Base-by-base conservation (phyloP, 75 land plant species). In the Pinus albicaulis region DNA sequence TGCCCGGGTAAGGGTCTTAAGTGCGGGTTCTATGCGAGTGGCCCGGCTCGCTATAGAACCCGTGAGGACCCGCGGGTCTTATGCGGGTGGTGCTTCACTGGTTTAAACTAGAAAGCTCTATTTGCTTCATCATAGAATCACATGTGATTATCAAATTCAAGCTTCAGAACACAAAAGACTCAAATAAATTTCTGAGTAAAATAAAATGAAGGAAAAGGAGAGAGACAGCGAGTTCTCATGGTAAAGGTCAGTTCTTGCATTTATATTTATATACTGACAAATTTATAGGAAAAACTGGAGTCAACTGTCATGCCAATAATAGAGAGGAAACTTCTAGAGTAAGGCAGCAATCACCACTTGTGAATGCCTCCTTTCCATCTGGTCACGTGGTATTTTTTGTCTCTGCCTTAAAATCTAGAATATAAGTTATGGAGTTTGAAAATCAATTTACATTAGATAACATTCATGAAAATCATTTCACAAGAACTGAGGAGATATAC, bases 201-300 rank as follows among this genome's bases (percentile, higher is more conserved):
- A 62, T 17, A 23, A 64, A 64, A 63, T 26, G 16, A 28, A 26
- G n/a, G n/a, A n/a, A n/a, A n/a, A n/a, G n/a, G 68, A 19, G 68
- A 28, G 25, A 28, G 41, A 64, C 38, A 34, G 16, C 6, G 3
- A 0, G 66, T 63, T 63, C 66, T 63, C 28, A 25, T 63, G 14
- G 34, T 28, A 26, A 63, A 14, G 26, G 20, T 4, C 17, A 63
- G 5, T 13, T 63, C 16, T 64, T 64, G 38, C 36, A 17, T 64
- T 64, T 34, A 64, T 64, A 31, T 41, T 64, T 64, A 19, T 31
- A 16, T 64, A 5, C 41, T 31, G 19, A 31, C 34, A 64, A 64
- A 64, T 8, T 10, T 19, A 64, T 31, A 34, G 68, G 68, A 64
- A 64, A 48, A 64, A 17, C 68, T 64, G 41, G 38, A 64, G 68